Conservation (phyloP, 106 monocot genomes). For the Chionographis japonica region DNA sequence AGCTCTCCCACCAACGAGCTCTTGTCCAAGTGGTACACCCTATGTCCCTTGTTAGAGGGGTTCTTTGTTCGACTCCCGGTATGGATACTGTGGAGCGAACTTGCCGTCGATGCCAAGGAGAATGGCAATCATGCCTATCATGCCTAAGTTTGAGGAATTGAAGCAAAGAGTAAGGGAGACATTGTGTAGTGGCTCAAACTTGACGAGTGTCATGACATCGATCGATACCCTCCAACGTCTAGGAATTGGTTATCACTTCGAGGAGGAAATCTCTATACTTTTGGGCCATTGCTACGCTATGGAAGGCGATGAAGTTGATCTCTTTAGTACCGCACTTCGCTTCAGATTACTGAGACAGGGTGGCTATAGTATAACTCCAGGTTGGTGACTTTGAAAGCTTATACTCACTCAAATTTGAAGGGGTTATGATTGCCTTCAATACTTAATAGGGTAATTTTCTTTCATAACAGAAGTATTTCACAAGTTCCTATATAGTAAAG, state of each 20-base stretch:
- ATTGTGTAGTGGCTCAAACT: background rate
- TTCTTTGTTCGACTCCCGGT: no score
- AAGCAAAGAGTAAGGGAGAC: background rate
- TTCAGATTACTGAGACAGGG: slow-evolving; percentile 9
- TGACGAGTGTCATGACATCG: background rate
- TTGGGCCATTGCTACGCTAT: background rate
- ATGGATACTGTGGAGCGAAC: no score
- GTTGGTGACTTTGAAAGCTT: background rate
- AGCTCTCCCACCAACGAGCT: no score
- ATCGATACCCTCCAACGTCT: slow-evolving; percentile 1
- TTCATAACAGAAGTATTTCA: slow-evolving; percentile 7
- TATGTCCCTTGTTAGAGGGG: no score
- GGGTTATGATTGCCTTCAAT: background rate
- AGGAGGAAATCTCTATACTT: slow-evolving; percentile 4
- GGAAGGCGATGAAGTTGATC: background rate
- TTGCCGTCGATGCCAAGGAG: no score
- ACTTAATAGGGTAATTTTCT: background rate
- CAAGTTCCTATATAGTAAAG: slow-evolving; percentile 14
- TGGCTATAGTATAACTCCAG: slow-evolving; percentile 7
- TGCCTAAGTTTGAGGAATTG: background rate
- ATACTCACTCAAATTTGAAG: background rate
- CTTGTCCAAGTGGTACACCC: no score
- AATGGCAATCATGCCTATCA: no score
- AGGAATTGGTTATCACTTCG: slow-evolving; percentile 7
- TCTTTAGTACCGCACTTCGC: slow-evolving; percentile 7